Conservation (phyloP, 1,284 basidiomycete genomes). For the Cystobasidium slooffiae region DNA sequence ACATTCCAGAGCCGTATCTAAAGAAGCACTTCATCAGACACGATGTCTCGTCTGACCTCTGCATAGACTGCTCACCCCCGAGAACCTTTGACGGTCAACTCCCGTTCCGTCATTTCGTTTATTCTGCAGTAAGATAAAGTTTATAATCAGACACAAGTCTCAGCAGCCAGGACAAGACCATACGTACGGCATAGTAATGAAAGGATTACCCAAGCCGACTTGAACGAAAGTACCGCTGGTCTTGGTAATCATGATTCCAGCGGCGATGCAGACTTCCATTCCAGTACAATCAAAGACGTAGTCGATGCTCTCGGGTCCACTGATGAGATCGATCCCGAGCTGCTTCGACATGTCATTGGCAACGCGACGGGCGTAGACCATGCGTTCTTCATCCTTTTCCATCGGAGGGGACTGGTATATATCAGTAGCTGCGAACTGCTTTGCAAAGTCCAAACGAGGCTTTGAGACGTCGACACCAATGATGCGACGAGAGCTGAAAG, state of each 20-base stretch:
- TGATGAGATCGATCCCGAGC: constrained; percentile 59
- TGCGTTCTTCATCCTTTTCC: constrained; percentile 51
- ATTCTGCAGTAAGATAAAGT: constrained; percentile 44
- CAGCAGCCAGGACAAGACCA: neutral
- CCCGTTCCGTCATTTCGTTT: constrained; percentile 69
- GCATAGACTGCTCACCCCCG: constrained; percentile 63
- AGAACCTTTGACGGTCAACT: constrained; percentile 78
- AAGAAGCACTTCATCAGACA: constrained; percentile 65
- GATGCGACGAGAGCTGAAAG: constrained; percentile 77
- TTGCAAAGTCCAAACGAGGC: constrained; percentile 82
- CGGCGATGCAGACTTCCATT: constrained; percentile 65
- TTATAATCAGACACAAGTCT: neutral
- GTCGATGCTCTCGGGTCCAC: constrained; percentile 62
- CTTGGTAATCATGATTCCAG: constrained; percentile 65
- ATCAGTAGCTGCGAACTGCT: constrained; percentile 83
- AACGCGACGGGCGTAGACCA: constrained; percentile 55
- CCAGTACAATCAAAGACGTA: constrained; percentile 67
- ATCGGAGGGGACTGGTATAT: constrained; percentile 66
- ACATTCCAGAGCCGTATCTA: constrained; percentile 64
- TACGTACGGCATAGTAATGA: constrained; percentile 55
- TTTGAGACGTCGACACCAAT: constrained; percentile 85
- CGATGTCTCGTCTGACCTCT: neutral
- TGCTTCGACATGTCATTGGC: constrained; percentile 59
- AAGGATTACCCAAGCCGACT: constrained; percentile 63
- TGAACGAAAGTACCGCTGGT: constrained; percentile 70